phyloP scores from a whole-genome alignment of 805 yeast genomes.

The Candida takata region DNA sequence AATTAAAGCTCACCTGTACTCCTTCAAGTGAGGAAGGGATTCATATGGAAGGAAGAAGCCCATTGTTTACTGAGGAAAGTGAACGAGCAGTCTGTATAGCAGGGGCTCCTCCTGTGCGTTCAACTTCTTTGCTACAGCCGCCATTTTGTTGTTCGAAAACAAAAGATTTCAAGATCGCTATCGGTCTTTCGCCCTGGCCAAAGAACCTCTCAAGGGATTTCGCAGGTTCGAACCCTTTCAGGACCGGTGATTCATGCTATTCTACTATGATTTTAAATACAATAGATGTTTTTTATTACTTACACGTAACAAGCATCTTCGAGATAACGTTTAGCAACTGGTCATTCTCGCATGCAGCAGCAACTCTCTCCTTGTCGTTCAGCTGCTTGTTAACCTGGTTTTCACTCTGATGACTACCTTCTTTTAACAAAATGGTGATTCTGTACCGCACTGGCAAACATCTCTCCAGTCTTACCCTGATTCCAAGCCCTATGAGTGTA shows the following conservation, averaged over 20 bases:
- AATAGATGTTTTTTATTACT: no score
- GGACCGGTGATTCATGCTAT: no score
- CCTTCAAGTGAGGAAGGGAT: conserved; percentile 43
- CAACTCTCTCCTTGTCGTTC: conserved; percentile 95
- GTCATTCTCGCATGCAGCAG: conserved; percentile 97
- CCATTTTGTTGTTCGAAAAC: no score
- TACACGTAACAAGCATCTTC: conserved; percentile 84
- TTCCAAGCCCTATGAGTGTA: conserved; percentile 90
- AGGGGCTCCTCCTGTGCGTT: no score
- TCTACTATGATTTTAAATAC: no score
- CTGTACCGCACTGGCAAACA: conserved; percentile 81
- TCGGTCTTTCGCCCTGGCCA: no score
- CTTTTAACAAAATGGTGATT: conserved; percentile 70
- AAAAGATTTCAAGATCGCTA: no score
- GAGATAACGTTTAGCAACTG: conserved; percentile 86
- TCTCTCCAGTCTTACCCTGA: conserved; percentile 84
- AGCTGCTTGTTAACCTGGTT: conserved; percentile 93
- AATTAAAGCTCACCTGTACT: conserved; percentile 29
- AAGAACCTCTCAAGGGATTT: no score
- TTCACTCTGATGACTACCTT: conserved; percentile 94
- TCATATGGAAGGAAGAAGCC: conserved; percentile 56
- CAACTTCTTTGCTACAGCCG: no score
- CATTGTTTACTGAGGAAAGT: no score
- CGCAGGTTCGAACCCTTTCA: not conserved
- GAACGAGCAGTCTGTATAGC: no score